A percentile compares a stretch with the other conserved stretches of the same genome.
Conservation (phyloP, 257 asterid genomes). For the Solanum pinnatisectum region DNA sequence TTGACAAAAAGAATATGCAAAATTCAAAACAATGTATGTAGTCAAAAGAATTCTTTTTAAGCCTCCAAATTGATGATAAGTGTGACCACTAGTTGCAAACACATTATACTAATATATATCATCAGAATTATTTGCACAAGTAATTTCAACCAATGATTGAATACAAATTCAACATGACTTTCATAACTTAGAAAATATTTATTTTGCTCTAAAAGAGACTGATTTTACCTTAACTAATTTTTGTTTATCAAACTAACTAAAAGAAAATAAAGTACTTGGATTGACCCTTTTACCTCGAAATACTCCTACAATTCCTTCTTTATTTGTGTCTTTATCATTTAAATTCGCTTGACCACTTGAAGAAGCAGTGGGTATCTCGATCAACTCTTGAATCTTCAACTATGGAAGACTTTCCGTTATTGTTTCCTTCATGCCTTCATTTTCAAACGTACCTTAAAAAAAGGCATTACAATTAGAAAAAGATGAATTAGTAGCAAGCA, state of each 20-base stretch:
- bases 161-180: not conserved
- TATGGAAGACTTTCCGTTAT: not conserved
- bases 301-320: not conserved
- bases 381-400: not conserved
- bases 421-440: not conserved
- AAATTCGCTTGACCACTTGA: not conserved
- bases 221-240: not conserved
- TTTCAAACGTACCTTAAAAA: not conserved
- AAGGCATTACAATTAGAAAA: not conserved
- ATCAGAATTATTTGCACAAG: not conserved
- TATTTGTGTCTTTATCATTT: no score
- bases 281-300: not conserved
- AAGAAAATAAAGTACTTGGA: not conserved
- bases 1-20: not conserved
- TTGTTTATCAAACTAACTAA: not conserved
- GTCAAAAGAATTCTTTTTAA: not conserved
- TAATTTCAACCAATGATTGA: not conserved
- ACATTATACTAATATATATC: no score
- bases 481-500: not conserved
- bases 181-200: not conserved
- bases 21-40: not conserved
- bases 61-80: not conserved
- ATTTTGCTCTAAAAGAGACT: not conserved
- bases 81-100: not conserved
- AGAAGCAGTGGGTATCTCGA: not conserved